Evolutionary conservation across 2,329 filamentous ascomycete species (phyloP), one percentile per base, ranked within the genome.

Genomic region (Ceratocystis lukuohia): DNA sequence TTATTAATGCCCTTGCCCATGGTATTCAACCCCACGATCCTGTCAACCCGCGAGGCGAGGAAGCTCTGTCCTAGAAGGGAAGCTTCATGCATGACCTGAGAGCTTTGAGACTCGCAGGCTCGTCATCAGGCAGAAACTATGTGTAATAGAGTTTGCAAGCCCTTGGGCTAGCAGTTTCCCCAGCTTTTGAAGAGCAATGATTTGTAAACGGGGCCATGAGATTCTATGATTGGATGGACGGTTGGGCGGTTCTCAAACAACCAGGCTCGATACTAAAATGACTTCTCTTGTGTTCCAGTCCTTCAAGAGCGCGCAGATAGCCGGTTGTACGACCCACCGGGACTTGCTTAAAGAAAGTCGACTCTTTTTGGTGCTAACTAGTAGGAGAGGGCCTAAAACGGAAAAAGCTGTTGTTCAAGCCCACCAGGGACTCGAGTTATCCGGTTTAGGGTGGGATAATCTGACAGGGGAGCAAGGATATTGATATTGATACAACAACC

Each of bases 141-240:
- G 5, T 65, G 33, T 65, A 65, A 46, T 65, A 65, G 48, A 65
- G 64, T 48, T 61, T 50, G 25, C 7, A 17, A 33, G n/a, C 22
- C 53, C 50, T 37, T 37, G 15, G 41, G 7, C 12, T 7, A 12
- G 4, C 41, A 17, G 50, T 12, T 65, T 65, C 64, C 64, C 64
- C 64, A 65, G 50, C 33, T 65, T 48, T 65, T 45, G 61, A 45
- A 30, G 25, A 28, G 44, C n/a, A 30, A 12, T 6, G 17, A n/a
- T 28, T 28, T 37, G 56, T 59, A n/a, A 37, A n/a, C 20, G 4
- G 37, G 7, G 2, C 33, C 37, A 37, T 28, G 20, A 28, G 48
- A 22, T 25, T 25, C 48, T 28, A 28, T 53, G 48, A 53, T 53
- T 53, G 48, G 20, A 25, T 25, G 15, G 48, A 3, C 7, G 20